These are phyloP conservation scores for Lactifluus echinatus DNA, from an alignment of 768 basidiomycete species.

Conservation along the genomic window DNA sequence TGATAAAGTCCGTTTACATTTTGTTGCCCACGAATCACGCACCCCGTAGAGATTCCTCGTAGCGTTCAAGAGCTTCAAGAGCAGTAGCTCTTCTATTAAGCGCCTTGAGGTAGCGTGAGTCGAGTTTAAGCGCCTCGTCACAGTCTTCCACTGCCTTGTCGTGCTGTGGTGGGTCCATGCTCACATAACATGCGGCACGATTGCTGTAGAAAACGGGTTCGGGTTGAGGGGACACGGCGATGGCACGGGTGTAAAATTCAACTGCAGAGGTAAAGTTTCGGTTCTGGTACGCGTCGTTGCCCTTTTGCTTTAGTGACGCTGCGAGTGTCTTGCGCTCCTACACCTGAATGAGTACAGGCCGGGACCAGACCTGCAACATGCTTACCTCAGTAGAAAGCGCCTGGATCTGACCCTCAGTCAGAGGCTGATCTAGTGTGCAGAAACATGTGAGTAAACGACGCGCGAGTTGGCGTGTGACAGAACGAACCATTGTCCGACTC, in stretches of 20 bases:
- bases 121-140: conserved; percentile 76
- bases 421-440: conserved; percentile 32
- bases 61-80: conserved; percentile 63
- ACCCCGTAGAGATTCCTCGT: conserved; percentile 78
- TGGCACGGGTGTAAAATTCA: conserved; percentile 65
- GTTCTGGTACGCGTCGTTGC: conserved; percentile 60
- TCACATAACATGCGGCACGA: conserved; percentile 94
- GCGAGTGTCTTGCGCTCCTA: conserved; percentile 62
- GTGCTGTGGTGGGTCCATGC: conserved; percentile 77
- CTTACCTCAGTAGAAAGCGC: conserved; percentile 51
- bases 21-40: conserved; percentile 20
- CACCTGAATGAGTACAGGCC: neutral
- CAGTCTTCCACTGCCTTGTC: conserved; percentile 84
- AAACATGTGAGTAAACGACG: conserved; percentile 10
- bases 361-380: neutral
- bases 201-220: conserved; percentile 96
- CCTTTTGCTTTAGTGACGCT: conserved; percentile 56
- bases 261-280: conserved; percentile 53
- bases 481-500: conserved; percentile 25
- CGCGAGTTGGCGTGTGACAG: neutral
- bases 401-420: conserved; percentile 48
- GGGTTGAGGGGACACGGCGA: conserved; percentile 61
- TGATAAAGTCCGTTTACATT: neutral
- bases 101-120: conserved; percentile 80
- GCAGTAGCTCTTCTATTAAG: conserved; percentile 86